Evolutionary conservation across 805 yeast genomes (phyloP).

Genomic region (Suhomyces canberraensis): DNA sequence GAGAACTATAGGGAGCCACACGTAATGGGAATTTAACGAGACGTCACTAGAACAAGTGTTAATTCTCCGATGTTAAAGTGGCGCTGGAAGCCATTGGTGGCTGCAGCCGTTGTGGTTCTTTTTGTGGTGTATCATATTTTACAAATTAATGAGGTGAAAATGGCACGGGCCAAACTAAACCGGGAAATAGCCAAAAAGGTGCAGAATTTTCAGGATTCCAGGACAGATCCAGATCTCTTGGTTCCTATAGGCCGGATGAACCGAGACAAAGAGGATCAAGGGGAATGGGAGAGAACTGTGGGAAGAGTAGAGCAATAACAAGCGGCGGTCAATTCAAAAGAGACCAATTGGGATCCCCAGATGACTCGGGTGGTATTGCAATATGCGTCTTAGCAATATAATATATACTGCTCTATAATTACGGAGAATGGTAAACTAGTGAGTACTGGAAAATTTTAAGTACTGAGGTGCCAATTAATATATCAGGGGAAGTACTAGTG

Average conservation of each 20-base stretch:
- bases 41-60: too few relatives aligned
- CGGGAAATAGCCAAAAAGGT: not conserved
- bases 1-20: too few relatives aligned
- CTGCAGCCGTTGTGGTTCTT: not conserved
- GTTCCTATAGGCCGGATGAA: not conserved
- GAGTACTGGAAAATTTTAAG: too few relatives aligned
- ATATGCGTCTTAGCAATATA: too few relatives aligned
- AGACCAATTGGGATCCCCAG: too few relatives aligned
- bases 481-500: too few relatives aligned
- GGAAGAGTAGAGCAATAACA: not conserved
- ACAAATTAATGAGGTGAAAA: not conserved
- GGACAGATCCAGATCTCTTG: not conserved
- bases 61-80: not conserved
- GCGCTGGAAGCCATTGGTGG: not conserved
- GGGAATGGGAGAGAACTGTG: slow-evolving; percentile 1
- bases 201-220: not conserved
- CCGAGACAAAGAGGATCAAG: not conserved
- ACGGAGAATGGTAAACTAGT: too few relatives aligned
- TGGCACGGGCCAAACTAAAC: slow-evolving; percentile 1
- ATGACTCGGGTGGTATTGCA: too few relatives aligned
- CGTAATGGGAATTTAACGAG: too few relatives aligned
- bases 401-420: too few relatives aligned
- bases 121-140: not conserved
- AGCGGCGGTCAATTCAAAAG: too few relatives aligned
- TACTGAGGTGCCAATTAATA: too few relatives aligned